These are phyloP conservation scores for Discostella stelligeroides DNA, from an alignment of 108 stramenopile species.

Conservation along the genomic window DNA sequence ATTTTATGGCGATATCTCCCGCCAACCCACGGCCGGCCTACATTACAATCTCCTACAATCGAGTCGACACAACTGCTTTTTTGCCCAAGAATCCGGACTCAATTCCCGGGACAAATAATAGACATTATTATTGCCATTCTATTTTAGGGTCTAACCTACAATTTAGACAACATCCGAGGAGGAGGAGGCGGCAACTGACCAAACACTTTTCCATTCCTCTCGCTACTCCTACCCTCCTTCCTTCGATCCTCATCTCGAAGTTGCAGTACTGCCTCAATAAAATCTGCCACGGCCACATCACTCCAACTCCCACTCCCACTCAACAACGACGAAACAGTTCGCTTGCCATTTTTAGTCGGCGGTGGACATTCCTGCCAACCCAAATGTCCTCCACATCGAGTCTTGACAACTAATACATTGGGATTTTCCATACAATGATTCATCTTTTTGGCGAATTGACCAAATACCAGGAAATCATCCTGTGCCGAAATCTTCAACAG, in stretches of 20 bases:
- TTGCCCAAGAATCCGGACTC: too few species aligned
- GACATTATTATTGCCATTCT: background rate
- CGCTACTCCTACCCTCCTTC: constrained; percentile 14
- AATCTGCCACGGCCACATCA: constrained; percentile 80
- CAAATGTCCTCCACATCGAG: constrained; percentile 84
- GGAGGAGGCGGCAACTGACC: background rate
- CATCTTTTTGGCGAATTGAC: constrained; percentile 54
- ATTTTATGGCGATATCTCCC: too few species aligned
- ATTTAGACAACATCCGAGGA: constrained; percentile 4
- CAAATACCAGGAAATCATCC: constrained; percentile 81
- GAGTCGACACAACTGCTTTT: too few species aligned
- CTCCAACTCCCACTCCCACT: constrained; percentile 79
- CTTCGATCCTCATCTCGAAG: constrained; percentile 41
- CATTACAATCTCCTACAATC: too few species aligned
- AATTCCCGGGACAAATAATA: too few species aligned
- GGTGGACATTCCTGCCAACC: constrained; percentile 87
- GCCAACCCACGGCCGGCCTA: too few species aligned
- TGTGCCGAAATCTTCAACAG: constrained; percentile 71
- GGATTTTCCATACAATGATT: constrained; percentile 78
- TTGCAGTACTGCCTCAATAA: constrained; percentile 74
- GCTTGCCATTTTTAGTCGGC: constrained; percentile 22
- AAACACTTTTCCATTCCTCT: background rate
- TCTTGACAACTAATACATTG: constrained; percentile 81
- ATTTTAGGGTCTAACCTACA: too few species aligned
- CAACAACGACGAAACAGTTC: constrained; percentile 17